phyloP scores from a whole-genome alignment of 768 basidiomycete species.

The Lanmaoa pseudosensibilis region DNA sequence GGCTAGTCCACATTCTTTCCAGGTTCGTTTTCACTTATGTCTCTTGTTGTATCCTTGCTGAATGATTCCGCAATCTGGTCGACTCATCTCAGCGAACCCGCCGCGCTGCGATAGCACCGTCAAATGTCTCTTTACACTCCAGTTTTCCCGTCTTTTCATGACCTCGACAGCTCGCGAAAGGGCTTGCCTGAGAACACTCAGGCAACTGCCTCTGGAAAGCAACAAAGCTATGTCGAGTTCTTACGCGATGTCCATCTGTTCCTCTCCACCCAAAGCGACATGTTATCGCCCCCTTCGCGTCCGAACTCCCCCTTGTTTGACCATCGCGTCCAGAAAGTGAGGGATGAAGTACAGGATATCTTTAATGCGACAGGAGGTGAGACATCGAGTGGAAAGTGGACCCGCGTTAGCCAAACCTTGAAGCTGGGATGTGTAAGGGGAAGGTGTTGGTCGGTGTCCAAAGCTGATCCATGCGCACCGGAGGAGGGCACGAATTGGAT shows the following conservation, averaged over 20 bases:
- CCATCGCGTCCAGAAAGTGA: slow-evolving; percentile 32
- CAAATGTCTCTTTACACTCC: slow-evolving; percentile 38
- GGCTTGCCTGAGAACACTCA: not conserved
- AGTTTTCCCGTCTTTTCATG: slow-evolving; percentile 29
- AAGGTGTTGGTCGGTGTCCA: slow-evolving; percentile 27
- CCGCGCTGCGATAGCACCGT: not conserved
- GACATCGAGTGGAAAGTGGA: slow-evolving; percentile 49
- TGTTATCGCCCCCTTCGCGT: slow-evolving; percentile 37
- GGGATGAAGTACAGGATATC: slow-evolving; percentile 36
- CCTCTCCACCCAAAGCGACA: slow-evolving; percentile 33
- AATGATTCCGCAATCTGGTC: not conserved
- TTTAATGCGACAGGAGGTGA: slow-evolving; percentile 38
- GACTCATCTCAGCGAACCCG: not conserved
- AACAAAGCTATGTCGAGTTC: slow-evolving; percentile 25
- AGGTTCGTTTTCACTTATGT: slow-evolving; percentile 1
- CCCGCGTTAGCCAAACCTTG: slow-evolving; percentile 39
- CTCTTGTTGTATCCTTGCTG: not conserved
- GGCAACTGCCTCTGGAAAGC: slow-evolving; percentile 1
- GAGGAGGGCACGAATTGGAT: slow-evolving; percentile 33
- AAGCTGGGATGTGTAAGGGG: slow-evolving; percentile 43
- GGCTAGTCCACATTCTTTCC: not conserved
- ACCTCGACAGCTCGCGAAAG: slow-evolving; percentile 5
- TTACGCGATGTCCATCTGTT: slow-evolving; percentile 34
- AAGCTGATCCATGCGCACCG: slow-evolving; percentile 19
- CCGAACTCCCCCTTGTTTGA: slow-evolving; percentile 34